phyloP scores from a whole-genome alignment of 345 rosid genomes.

The Kernera saxatilis region DNA sequence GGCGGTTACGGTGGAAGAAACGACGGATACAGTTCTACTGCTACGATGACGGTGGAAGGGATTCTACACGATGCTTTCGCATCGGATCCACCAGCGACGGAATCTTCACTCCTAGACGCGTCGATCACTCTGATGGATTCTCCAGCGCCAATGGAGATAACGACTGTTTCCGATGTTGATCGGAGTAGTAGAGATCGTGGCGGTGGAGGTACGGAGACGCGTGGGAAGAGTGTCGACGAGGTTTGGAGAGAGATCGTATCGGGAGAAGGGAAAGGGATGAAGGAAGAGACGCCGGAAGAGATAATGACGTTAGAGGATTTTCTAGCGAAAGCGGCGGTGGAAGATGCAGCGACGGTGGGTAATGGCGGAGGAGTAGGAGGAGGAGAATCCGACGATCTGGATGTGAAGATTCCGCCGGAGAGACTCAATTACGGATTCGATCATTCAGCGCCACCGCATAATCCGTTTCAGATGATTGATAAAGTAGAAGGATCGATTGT shows the following conservation, averaged over 20 bases:
- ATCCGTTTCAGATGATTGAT: conserved; percentile 55
- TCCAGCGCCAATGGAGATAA: conserved; percentile 3
- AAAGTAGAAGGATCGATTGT: conserved; percentile 32
- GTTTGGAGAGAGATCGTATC: conserved; percentile 88
- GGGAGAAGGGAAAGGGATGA: conserved; percentile 59
- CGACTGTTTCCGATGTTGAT: conserved; percentile 13
- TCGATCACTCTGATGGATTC: conserved; percentile 20
- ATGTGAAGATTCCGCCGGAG: conserved; percentile 37
- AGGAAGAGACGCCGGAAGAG: conserved; percentile 68
- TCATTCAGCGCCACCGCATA: conserved; percentile 15
- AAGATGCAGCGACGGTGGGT: conserved; percentile 20
- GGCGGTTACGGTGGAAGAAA: conserved; percentile 14
- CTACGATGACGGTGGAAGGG: conserved; percentile 9
- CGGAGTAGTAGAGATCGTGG: background rate
- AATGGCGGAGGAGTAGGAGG: background rate
- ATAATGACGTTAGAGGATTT: conserved; percentile 88
- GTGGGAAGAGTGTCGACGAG: conserved; percentile 52
- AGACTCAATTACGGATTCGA: conserved; percentile 50
- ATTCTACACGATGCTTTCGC: conserved; percentile 20
- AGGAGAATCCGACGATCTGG: conserved; percentile 22
- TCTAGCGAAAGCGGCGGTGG: conserved; percentile 60
- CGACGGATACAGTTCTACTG: background rate
- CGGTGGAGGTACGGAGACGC: background rate
- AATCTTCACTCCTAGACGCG: conserved; percentile 11
- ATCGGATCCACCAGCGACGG: conserved; percentile 29